Conservation (phyloP, 805 yeast genomes). For the Saccharomyces kudriavzevii region DNA sequence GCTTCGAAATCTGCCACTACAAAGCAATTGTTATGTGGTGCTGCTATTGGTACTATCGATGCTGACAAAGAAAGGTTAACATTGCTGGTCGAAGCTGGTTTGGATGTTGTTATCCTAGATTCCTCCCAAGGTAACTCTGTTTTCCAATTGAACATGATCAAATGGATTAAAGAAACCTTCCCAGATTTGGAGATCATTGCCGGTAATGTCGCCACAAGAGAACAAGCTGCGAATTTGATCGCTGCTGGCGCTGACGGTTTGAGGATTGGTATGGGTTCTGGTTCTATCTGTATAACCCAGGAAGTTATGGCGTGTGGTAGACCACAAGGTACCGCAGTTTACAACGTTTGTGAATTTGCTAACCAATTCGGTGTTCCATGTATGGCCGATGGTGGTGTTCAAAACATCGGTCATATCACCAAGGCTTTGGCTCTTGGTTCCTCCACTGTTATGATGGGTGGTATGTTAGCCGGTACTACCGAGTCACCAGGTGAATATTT, state of each 20-base stretch:
- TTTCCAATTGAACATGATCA: slow-evolving; percentile 89
- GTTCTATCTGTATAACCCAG: slow-evolving; percentile 98
- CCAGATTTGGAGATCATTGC: slow-evolving; percentile 85
- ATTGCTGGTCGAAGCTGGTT: slow-evolving; percentile 87
- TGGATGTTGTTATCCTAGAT: slow-evolving; percentile 92
- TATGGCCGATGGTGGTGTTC: slow-evolving; percentile 98
- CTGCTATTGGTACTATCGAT: slow-evolving; percentile 91
- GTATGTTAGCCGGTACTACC: slow-evolving; percentile 95
- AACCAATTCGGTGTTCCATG: slow-evolving; percentile 95
- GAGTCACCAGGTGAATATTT: slow-evolving; percentile 98
- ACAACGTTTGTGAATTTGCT: slow-evolving; percentile 88
- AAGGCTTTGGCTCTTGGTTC: slow-evolving; percentile 97
- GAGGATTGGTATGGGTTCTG: slow-evolving; percentile 99
- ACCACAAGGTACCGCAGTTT: slow-evolving; percentile 99
- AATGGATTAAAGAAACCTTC: slow-evolving; percentile 75
- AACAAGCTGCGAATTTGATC: slow-evolving; percentile 93
- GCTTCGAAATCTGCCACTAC: slow-evolving; percentile 91
- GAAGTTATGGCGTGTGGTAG: slow-evolving; percentile 99
- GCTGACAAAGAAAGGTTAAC: slow-evolving; percentile 80
- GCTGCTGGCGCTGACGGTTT: slow-evolving; percentile 96
- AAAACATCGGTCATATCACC: slow-evolving; percentile 96
- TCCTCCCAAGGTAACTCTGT: slow-evolving; percentile 96
- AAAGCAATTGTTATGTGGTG: slow-evolving; percentile 96
- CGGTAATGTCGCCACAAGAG: slow-evolving; percentile 98
- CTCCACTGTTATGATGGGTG: slow-evolving; percentile 98